Evolutionary conservation across 2,329 filamentous ascomycete genomes (phyloP).

Genomic region (Epichloe elymi): DNA sequence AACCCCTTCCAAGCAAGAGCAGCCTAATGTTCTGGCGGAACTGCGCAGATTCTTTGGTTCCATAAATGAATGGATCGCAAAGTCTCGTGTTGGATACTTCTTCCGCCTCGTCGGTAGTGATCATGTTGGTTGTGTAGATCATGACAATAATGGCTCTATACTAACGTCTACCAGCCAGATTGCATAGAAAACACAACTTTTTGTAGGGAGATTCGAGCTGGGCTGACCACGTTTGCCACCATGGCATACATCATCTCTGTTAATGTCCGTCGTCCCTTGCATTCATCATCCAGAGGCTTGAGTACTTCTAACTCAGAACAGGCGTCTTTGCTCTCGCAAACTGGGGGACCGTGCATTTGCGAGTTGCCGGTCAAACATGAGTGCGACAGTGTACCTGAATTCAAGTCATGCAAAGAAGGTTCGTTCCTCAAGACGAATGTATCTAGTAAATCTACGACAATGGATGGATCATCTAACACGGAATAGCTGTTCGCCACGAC

Average conservation of each 20-base stretch:
- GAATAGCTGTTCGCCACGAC: conserved; percentile 53
- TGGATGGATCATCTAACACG: conserved; percentile 2
- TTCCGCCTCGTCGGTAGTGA: conserved; percentile 4
- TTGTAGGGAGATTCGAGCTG: conserved; percentile 65
- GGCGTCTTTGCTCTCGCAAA: conserved; percentile 59
- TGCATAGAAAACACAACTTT: conserved; percentile 58
- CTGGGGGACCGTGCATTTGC: conserved; percentile 70
- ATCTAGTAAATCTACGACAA: not conserved
- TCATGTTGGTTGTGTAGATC: conserved; percentile 1
- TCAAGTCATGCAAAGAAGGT: conserved; percentile 35
- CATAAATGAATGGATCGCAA: conserved; percentile 1
- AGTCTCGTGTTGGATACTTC: conserved; percentile 3
- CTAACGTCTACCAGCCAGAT: conserved; percentile 35
- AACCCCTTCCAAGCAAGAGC: conserved; percentile 1
- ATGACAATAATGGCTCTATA: not conserved
- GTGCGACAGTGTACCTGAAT: conserved; percentile 36
- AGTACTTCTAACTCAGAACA: conserved; percentile 23
- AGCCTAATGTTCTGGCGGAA: conserved; percentile 2
- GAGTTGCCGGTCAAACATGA: conserved; percentile 26
- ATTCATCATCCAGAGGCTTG: not conserved
- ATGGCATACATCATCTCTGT: conserved; percentile 81
- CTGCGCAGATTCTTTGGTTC: conserved; percentile 46
- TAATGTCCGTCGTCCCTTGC: conserved; percentile 31
- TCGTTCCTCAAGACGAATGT: not conserved
- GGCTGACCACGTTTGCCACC: conserved; percentile 65